Percentiles rank a stretch among this genome's conserved stretches.
Conservation (phyloP, 2,329 filamentous ascomycete species). For the Paecilomyces variotii region DNA sequence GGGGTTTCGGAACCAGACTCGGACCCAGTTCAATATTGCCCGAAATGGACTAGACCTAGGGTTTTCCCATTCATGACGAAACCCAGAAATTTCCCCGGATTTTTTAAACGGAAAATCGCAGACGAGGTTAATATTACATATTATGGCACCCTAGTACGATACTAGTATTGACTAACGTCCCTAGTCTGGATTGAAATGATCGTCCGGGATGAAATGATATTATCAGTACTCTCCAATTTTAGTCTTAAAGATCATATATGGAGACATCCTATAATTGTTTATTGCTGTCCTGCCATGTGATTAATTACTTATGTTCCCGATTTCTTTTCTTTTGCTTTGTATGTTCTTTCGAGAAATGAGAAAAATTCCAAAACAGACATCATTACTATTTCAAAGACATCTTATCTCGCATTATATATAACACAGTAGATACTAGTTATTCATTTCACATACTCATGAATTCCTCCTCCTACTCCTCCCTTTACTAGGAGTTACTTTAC, state of each 20-base stretch:
- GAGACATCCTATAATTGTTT: no score
- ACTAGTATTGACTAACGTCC: not conserved
- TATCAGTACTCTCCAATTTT: no score
- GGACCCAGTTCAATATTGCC: not conserved
- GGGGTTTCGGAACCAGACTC: not conserved
- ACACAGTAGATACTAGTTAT: not conserved
- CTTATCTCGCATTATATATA: not conserved
- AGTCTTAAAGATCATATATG: no score
- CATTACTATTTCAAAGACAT: not conserved
- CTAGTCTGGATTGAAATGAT: not conserved
- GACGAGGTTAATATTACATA: not conserved
- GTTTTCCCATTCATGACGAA: not conserved
- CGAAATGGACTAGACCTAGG: not conserved
- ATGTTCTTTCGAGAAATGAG: no score
- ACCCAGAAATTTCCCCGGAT: not conserved
- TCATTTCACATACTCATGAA: not conserved
- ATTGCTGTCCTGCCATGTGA: no score
- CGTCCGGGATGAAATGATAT: not conserved
- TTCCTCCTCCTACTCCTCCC: constrained; percentile 6
- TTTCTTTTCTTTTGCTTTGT: no score
- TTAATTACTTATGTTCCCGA: no score
- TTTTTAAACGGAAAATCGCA: not conserved
- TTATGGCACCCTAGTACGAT: not conserved
- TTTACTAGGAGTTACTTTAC: constrained; percentile 6
- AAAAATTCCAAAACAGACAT: no score